phyloP scores from a whole-genome alignment of 768 basidiomycete species.

The Calocybe gangraenosa region DNA sequence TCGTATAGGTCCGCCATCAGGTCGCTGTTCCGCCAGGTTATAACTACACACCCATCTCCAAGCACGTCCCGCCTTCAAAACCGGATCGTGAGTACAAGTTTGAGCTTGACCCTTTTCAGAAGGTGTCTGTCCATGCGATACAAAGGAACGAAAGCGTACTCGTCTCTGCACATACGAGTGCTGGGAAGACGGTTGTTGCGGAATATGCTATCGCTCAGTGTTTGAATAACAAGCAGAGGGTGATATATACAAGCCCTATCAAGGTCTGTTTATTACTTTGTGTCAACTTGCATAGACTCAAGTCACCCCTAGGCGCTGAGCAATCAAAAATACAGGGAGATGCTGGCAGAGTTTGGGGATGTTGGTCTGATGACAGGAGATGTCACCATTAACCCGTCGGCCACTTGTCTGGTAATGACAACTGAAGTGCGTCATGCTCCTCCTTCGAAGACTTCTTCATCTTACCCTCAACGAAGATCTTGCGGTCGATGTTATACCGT shows the following conservation, averaged over 20 bases:
- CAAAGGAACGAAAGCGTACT: conserved; percentile 97
- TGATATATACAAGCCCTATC: conserved; percentile 99
- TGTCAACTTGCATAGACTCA: conserved; percentile 10
- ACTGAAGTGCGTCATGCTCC: conserved; percentile 69
- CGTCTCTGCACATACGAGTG: conserved; percentile 97
- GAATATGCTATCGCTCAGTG: conserved; percentile 99
- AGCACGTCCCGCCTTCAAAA: conserved; percentile 87
- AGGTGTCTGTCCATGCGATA: conserved; percentile 91
- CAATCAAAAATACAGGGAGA: conserved; percentile 98
- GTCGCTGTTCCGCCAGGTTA: conserved; percentile 94
- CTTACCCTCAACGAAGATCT: conserved; percentile 56
- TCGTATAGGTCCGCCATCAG: conserved; percentile 83
- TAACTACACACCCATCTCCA: conserved; percentile 83
- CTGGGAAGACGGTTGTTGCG: conserved; percentile 98
- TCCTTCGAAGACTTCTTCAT: not conserved
- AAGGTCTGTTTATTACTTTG: conserved; percentile 62
- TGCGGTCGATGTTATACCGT: conserved; percentile 97
- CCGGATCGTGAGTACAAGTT: conserved; percentile 95
- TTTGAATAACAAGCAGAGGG: conserved; percentile 88
- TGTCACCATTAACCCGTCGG: conserved; percentile 96
- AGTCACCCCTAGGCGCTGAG: conserved; percentile 74
- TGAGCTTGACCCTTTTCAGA: conserved; percentile 95
- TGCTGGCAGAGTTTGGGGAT: conserved; percentile 95
- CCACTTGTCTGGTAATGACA: conserved; percentile 98
- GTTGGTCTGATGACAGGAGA: conserved; percentile 99